Evolutionary conservation across 2,329 filamentous ascomycete species (phyloP), one percentile per base, ranked within the genome.

Genomic region (Microthyrium microscopicum): DNA sequence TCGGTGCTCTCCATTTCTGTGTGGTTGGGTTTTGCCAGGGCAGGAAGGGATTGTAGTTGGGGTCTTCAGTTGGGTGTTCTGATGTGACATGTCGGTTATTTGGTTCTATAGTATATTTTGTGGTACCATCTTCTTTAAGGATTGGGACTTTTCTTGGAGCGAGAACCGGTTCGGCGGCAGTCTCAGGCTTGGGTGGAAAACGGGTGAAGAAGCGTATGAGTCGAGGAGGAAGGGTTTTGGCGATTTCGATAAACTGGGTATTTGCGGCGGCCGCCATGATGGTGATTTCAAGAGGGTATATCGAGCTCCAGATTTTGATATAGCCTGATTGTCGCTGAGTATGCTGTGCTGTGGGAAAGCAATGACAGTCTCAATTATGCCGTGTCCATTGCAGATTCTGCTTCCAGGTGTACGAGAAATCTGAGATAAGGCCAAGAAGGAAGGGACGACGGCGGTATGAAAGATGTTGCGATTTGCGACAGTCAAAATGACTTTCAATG

Each of bases 151-250:
- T 11, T 31, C 15, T 27, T 9, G 20, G 26, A 28, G 32, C 47
- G 34, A 17, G 50, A 37, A 39, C 44, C 36, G 31, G 51, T 41
- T 36, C 55, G 54, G 31, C 50, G 48, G 30, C 49, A 44, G 39
- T 54, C 50, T 38, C 66, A 55, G 39, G 71, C 58, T 49, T 41
- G 42, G 87, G 84, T 26, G 89, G 89, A 55, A 87, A 94, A 43
- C 80, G 78, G 37, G 78, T 77, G 57, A 98, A 79, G 68, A 98
- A 94, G 48, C 74, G 73, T 50, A 78, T 70, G 29, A 98, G 70
- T 26, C 77, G 77, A 34, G 70, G 63, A 6, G 84, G 89, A 26
- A 95, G 72, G 43, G 69, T 63, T 56, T 75, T 71, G 39, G 79
- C 79, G 38, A 83, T 64, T 37, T 56, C 49, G 37, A 68, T 50